Evolutionary conservation across 345 rosid genomes (phyloP).

Genomic region (Syzygium grande): DNA sequence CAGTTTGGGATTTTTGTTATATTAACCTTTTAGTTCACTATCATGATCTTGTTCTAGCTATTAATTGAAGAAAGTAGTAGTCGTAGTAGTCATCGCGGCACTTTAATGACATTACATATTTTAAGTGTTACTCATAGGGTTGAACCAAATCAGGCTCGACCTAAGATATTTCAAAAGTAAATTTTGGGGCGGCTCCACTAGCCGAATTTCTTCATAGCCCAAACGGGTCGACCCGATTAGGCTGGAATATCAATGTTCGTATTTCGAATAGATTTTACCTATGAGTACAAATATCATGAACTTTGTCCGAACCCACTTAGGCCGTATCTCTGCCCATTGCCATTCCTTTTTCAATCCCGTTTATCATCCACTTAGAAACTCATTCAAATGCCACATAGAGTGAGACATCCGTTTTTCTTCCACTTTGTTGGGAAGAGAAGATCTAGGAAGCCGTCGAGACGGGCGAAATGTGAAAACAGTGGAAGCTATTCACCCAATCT

Average conservation of each 20-base stretch:
- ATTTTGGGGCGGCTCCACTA: not conserved
- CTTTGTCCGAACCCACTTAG: not conserved
- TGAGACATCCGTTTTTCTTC: not conserved
- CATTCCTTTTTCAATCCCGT: not conserved
- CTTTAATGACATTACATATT: not conserved
- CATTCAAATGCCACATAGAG: not conserved
- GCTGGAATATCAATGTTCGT: not conserved
- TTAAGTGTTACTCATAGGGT: not conserved
- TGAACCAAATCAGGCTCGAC: not conserved
- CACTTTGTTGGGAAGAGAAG: not conserved
- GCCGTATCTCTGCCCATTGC: not conserved
- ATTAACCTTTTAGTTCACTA: no score
- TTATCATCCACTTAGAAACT: not conserved
- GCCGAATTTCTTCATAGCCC: not conserved
- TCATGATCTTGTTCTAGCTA: not conserved
- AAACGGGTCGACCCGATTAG: not conserved
- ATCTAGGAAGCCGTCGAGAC: not conserved
- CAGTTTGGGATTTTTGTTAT: no score
- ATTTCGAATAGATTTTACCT: not conserved
- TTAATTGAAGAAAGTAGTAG: not conserved
- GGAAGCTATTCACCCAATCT: no score
- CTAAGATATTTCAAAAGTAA: not conserved
- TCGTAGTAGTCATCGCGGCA: not conserved
- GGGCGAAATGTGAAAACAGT: not conserved
- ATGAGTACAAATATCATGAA: not conserved